A percentile compares a stretch with the other conserved stretches of the same genome.
These are phyloP conservation scores for Entophlyctis luteolus DNA, from an alignment of 192 early-diverging fungal species.

Conservation along the genomic window DNA sequence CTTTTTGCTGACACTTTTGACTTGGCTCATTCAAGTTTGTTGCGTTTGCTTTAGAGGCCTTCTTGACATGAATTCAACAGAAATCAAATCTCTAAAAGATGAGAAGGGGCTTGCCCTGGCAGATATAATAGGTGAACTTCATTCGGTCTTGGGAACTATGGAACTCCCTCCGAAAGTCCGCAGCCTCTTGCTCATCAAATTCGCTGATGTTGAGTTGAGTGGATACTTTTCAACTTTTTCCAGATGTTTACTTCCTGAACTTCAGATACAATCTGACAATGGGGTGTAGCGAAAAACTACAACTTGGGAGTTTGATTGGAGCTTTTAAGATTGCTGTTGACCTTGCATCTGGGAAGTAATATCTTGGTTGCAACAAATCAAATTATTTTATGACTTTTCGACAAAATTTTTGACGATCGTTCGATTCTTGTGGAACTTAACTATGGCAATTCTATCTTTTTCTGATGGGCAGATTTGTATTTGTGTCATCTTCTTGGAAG, in stretches of 20 bases:
- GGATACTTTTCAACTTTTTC: neutral
- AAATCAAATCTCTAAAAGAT: conserved; percentile 68
- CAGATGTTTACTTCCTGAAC: neutral
- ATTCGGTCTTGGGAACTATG: conserved; percentile 58
- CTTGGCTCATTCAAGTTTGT: conserved; percentile 54
- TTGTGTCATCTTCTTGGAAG: too few relatives aligned
- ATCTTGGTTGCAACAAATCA: too few relatives aligned
- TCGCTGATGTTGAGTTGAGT: conserved; percentile 87
- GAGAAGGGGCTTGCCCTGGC: conserved; percentile 85
- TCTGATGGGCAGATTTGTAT: too few relatives aligned
- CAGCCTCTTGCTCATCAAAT: conserved; percentile 68
- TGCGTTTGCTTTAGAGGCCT: neutral
- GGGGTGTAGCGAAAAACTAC: conserved; percentile 82
- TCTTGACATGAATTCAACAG: conserved; percentile 35
- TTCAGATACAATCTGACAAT: conserved; percentile 73
- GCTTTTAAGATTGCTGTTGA: conserved; percentile 77
- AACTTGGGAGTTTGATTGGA: conserved; percentile 83
- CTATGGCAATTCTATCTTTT: too few relatives aligned
- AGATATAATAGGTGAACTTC: conserved; percentile 84
- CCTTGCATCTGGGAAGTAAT: too few relatives aligned
- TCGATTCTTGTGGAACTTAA: too few relatives aligned
- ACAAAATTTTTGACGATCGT: too few relatives aligned
- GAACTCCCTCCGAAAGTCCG: conserved; percentile 69
- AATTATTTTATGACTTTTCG: too few relatives aligned
- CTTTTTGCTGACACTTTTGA: conserved; percentile 86